Base-by-base conservation (phyloP, 257 asterid genomes). In the Solanum chilense region DNA sequence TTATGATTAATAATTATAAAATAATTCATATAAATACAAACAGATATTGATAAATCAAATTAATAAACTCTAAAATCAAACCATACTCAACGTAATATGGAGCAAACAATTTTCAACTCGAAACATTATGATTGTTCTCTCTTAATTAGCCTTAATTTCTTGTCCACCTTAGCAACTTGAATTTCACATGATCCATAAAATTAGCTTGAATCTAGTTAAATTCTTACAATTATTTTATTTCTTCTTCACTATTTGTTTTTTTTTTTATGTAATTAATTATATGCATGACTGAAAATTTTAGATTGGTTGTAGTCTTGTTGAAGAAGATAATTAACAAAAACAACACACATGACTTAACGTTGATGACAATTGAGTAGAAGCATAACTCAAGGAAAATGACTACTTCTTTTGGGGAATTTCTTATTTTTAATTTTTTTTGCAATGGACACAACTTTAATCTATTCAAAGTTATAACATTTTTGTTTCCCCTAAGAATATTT, bases 331-430 rank as follows among this genome's bases (percentile, higher is more conserved):
- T 16, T 71, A 70, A 70, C 44, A 70, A 31, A 31, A 70, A 31
- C 77, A 70, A n/a, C 18, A 64, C 0, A n/a, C 2, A 41, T 76
- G 35, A 76, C 58, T 41, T 76, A 3, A 33, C 23, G 33, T 76
- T 8, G 37, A 76, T n/a, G 87, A 66, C 81, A 84, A 41, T 39
- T 84, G 87, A 44, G 62, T 84, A 27, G 80, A 66, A 35, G 80
- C 87, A 84, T 27, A 37, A 25, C 39, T 84, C 80, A 25, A 39
- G 58, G 39, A 42, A 86, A 62, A 58, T 37, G 20, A 27, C 21
- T 16, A 66, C 10, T 25, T 66, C 29, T 66, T 7, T 58, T 70
- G 25, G 25, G 77, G n/a, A 70, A 15, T 69, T 69, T 31, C 21
- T 31, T 13, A 0, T 29, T 68, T 14, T 68, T 68, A 3, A 7